phyloP scores from a whole-genome alignment of 441 rosid species.

The Adansonia grandidieri region DNA sequence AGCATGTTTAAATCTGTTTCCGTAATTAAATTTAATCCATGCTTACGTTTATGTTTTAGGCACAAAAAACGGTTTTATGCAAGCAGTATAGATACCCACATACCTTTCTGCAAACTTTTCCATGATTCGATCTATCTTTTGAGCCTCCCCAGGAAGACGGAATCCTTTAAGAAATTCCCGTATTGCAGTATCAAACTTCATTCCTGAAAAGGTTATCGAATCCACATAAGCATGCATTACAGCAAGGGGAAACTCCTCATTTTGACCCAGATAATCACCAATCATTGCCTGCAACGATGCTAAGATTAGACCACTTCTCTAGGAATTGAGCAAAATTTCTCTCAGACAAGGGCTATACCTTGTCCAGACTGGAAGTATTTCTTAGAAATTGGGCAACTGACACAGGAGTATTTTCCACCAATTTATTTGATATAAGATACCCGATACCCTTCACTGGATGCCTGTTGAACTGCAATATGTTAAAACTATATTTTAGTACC shows the following conservation, averaged over 20 bases:
- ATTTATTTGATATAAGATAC: conserved; percentile 73
- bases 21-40: not conserved
- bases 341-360: conserved; percentile 55
- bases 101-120: conserved; percentile 99
- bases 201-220: conserved; percentile 83
- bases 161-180: conserved; percentile 96
- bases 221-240: conserved; percentile 99
- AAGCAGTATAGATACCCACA: not conserved
- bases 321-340: conserved; percentile 26
- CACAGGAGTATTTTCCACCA: conserved; percentile 81
- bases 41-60: conserved; percentile 5
- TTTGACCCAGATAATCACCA: conserved; percentile 98
- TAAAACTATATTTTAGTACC: conserved; percentile 16
- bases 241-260: conserved; percentile 95
- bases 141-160: conserved; percentile 99
- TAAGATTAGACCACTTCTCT: conserved; percentile 40
- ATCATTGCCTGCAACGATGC: conserved; percentile 79
- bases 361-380: conserved; percentile 72
- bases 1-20: not conserved
- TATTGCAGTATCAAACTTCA: conserved; percentile 89
- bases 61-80: conserved; percentile 1
- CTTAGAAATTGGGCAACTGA: conserved; percentile 91
- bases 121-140: conserved; percentile 98
- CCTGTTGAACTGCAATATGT: conserved; percentile 86
- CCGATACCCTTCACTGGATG: conserved; percentile 80